A percentile compares a stretch with the other conserved stretches of the same genome.
phyloP scores from a whole-genome alignment of 1,139 yeast genomes.

The Pichia sp. region DNA sequence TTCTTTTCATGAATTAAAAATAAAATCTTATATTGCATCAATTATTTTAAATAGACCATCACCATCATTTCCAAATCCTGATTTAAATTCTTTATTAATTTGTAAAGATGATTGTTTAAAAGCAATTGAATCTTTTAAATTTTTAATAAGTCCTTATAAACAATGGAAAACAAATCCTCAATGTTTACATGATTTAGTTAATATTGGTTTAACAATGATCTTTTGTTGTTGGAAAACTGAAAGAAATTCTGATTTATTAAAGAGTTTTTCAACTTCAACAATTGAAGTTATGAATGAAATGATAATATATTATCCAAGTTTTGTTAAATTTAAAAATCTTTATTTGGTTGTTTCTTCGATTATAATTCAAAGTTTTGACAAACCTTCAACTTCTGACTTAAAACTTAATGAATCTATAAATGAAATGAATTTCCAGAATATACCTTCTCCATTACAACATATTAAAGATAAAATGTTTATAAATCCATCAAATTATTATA shows the following conservation, averaged over 20 bases:
- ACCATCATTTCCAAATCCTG: conserved; percentile 22
- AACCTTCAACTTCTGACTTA: background rate
- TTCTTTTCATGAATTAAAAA: conserved; percentile 19
- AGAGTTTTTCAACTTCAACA: conserved; percentile 13
- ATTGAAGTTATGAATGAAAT: conserved; percentile 18
- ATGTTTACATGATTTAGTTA: conserved; percentile 20
- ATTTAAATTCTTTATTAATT: conserved; percentile 9
- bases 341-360: conserved; percentile 19
- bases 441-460: too few relatives aligned
- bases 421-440: background rate
- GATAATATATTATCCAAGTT: conserved; percentile 14
- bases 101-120: conserved; percentile 18
- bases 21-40: conserved; percentile 17
- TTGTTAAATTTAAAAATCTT: conserved; percentile 16
- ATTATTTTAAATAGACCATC: conserved; percentile 22
- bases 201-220: conserved; percentile 21
- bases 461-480: too few relatives aligned
- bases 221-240: conserved; percentile 23
- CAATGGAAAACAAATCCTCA: conserved; percentile 19
- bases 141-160: conserved; percentile 4
- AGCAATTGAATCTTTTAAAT: conserved; percentile 14
- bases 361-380: conserved; percentile 15
- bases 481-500: too few relatives aligned
- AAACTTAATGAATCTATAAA: background rate
- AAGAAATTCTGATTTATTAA: conserved; percentile 11